Conservation (phyloP, 441 rosid species). For the Corymbia citriodora region DNA sequence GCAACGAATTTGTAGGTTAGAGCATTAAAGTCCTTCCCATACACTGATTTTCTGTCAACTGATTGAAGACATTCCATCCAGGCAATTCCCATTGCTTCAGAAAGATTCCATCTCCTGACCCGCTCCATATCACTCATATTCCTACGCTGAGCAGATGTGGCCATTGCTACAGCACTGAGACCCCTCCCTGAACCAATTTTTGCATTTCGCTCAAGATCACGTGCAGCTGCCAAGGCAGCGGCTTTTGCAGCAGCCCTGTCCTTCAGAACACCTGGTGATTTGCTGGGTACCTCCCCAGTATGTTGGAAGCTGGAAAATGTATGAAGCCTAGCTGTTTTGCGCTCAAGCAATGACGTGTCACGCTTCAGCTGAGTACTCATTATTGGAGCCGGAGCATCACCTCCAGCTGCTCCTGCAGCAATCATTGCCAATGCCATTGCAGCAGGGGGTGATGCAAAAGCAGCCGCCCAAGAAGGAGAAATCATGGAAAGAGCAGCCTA, state of each 20-base stretch:
- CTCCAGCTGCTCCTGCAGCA: constrained; percentile 99
- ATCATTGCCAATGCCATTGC: constrained; percentile 99
- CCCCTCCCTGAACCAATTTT: constrained; percentile 99
- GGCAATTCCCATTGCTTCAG: constrained; percentile 98
- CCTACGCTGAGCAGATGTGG: constrained; percentile 97
- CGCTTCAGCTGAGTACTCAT: constrained; percentile 61
- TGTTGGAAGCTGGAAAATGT: constrained; percentile 96
- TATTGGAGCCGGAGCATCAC: constrained; percentile 71
- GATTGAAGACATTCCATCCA: constrained; percentile 99
- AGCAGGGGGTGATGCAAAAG: constrained; percentile 99
- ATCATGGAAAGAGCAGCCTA: constrained; percentile 96
- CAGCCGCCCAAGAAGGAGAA: constrained; percentile 98
- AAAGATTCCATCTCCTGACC: constrained; percentile 82
- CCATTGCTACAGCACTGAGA: constrained; percentile 99
- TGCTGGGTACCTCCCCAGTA: constrained; percentile 59
- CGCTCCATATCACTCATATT: constrained; percentile 90
- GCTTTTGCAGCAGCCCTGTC: constrained; percentile 99
- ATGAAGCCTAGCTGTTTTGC: constrained; percentile 67
- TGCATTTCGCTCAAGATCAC: constrained; percentile 97
- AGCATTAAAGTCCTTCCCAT: constrained; percentile 98
- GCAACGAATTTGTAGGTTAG: constrained; percentile 93
- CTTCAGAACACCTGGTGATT: constrained; percentile 63
- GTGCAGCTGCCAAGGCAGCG: constrained; percentile 98
- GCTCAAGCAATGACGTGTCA: constrained; percentile 82
- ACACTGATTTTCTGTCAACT: constrained; percentile 89